Conservation (phyloP, 495 filamentous ascomycete genomes). For the Copromyces sp. region DNA sequence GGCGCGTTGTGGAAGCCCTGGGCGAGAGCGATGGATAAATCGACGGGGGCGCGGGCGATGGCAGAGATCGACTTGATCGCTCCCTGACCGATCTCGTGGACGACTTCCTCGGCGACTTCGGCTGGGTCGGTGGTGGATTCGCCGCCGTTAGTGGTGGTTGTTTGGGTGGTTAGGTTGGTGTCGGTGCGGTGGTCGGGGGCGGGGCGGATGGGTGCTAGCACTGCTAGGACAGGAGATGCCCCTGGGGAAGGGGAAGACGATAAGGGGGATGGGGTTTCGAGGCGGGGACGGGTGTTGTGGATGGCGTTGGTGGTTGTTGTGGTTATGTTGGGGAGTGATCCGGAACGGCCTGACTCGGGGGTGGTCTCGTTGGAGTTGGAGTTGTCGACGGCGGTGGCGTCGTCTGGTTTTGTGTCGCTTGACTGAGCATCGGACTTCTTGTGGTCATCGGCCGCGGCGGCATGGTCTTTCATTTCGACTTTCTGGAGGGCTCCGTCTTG, state of each 20-base stretch:
- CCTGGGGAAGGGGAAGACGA: neutral
- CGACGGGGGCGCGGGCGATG: slow-evolving; percentile 46
- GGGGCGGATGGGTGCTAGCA: neutral
- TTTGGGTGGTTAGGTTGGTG: slow-evolving; percentile 8
- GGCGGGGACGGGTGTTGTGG: neutral
- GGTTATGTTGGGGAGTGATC: slow-evolving; percentile 1
- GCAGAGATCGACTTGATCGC: slow-evolving; percentile 37
- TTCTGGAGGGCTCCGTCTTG: neutral
- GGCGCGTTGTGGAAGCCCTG: slow-evolving; percentile 83
- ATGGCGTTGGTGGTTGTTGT: slow-evolving; percentile 16
- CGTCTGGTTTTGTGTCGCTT: neutral
- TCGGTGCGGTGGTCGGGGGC: neutral
- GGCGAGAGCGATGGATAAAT: slow-evolving; percentile 60
- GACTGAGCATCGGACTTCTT: neutral
- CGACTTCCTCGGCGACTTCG: slow-evolving; percentile 27
- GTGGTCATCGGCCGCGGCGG: neutral
- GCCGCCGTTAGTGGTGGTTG: slow-evolving; percentile 14
- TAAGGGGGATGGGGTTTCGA: neutral
- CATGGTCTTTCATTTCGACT: slow-evolving; percentile 2
- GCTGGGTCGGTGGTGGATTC: slow-evolving; percentile 20
- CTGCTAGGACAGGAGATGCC: slow-evolving; percentile 1
- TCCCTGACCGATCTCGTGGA: slow-evolving; percentile 35
- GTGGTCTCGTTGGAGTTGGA: neutral
- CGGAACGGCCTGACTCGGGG: neutral
- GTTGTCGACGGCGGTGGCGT: neutral